Conservation (phyloP, 352 stramenopile genomes). For the Phytophthora pini region DNA sequence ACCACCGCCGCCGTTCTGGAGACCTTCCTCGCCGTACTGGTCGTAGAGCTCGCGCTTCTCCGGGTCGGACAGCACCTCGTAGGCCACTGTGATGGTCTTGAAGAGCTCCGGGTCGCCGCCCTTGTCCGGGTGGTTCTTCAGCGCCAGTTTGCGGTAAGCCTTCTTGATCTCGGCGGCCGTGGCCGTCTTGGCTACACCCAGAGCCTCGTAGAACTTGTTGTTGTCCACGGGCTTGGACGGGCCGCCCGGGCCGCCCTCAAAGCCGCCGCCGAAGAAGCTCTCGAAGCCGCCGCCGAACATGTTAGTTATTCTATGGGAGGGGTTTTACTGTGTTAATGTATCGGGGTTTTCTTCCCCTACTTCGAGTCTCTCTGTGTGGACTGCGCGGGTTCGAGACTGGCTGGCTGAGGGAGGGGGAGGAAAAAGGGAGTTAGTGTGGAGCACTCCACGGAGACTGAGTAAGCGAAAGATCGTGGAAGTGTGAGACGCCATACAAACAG, state of each 20-base stretch:
- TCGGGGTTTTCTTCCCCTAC: constrained; percentile 23
- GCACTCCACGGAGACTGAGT: constrained; percentile 7
- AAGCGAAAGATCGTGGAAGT: constrained; percentile 41
- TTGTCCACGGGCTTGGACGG: constrained; percentile 83
- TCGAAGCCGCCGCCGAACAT: constrained; percentile 90
- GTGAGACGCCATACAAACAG: constrained; percentile 26
- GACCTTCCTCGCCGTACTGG: constrained; percentile 98
- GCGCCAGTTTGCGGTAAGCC: constrained; percentile 89
- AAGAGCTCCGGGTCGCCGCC: constrained; percentile 97
- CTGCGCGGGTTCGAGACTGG: constrained; percentile 43
- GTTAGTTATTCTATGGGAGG: constrained; percentile 21
- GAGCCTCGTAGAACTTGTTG: constrained; percentile 89
- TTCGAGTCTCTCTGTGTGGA: constrained; percentile 29
- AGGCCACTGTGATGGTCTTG: constrained; percentile 95
- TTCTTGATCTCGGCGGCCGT: constrained; percentile 91
- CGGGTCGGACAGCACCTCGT: constrained; percentile 97
- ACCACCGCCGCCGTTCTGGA: constrained; percentile 90
- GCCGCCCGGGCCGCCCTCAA: constrained; percentile 53
- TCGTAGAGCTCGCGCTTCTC: constrained; percentile 92
- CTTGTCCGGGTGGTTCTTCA: constrained; percentile 98
- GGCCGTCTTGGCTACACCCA: constrained; percentile 88
- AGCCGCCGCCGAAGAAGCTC: constrained; percentile 87
- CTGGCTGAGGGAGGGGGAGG: constrained; percentile 27
- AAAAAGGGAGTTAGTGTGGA: constrained; percentile 31
- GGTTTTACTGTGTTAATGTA: constrained; percentile 27